These are phyloP conservation scores for Jamesozyma lodderae DNA, from an alignment of 805 yeast genomes.

Conservation along the genomic window DNA sequence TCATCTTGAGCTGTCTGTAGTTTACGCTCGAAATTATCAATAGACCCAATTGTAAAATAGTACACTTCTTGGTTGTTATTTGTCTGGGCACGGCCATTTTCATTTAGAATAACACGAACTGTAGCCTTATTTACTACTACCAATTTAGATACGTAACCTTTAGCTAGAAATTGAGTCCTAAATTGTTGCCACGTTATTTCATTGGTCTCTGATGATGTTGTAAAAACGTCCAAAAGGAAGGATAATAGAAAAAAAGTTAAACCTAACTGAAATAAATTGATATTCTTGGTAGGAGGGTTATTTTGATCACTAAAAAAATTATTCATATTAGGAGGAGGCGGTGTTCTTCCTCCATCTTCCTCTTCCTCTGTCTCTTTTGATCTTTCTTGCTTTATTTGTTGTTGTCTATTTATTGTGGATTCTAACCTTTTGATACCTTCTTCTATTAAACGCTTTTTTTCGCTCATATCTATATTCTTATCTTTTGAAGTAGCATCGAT, in stretches of 20 bases:
- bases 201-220: slow-evolving; percentile 28
- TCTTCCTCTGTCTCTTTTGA: neutral
- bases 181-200: slow-evolving; percentile 92
- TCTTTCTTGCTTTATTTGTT: slow-evolving; percentile 8
- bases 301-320: neutral
- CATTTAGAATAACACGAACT: slow-evolving; percentile 64
- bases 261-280: slow-evolving; percentile 31
- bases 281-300: slow-evolving; percentile 23
- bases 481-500: slow-evolving; percentile 21
- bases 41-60: slow-evolving; percentile 77
- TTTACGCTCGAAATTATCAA: slow-evolving; percentile 78
- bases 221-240: slow-evolving; percentile 25
- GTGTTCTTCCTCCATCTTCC: neutral
- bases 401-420: slow-evolving; percentile 18
- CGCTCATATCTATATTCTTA: slow-evolving; percentile 8
- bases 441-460: slow-evolving; percentile 21
- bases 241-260: slow-evolving; percentile 27
- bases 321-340: no score
- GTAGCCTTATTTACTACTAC: slow-evolving; percentile 66
- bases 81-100: slow-evolving; percentile 46
- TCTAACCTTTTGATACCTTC: slow-evolving; percentile 20
- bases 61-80: slow-evolving; percentile 31
- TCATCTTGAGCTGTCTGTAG: slow-evolving; percentile 69
- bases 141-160: slow-evolving; percentile 65
- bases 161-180: slow-evolving; percentile 61